A percentile compares a stretch with the other conserved stretches of the same genome.
phyloP scores from a whole-genome alignment of 169 alveolate species.

The Neospora caninum region DNA sequence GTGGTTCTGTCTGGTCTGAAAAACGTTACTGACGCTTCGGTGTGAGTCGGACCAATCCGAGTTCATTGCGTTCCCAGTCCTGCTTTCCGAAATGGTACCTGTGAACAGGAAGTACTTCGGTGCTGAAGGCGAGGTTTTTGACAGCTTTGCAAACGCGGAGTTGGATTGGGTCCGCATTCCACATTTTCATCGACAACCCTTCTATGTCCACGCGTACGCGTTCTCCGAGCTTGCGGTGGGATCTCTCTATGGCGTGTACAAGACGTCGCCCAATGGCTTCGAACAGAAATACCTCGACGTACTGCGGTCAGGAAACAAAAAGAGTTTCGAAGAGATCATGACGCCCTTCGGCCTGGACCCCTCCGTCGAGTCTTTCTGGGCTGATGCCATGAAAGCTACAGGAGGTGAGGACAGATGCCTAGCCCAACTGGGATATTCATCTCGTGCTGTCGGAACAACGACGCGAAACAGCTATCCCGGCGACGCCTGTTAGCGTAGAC shows the following conservation, averaged over 20 bases:
- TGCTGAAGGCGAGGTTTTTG: slow-evolving; percentile 24
- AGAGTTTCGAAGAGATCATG: neutral
- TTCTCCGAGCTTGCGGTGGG: slow-evolving; percentile 36
- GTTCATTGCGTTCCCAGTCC: too few relatives aligned
- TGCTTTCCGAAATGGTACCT: too few relatives aligned
- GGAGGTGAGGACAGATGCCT: neutral
- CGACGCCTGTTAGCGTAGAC: too few relatives aligned
- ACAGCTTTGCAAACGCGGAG: neutral
- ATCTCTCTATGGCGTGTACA: slow-evolving; percentile 3
- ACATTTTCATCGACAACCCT: neutral
- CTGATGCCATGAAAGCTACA: neutral
- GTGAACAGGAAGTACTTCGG: slow-evolving; percentile 30
- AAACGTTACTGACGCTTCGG: too few relatives aligned
- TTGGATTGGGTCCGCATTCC: neutral
- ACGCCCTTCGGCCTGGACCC: slow-evolving; percentile 43
- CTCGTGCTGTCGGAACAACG: too few relatives aligned
- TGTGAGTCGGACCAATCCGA: too few relatives aligned
- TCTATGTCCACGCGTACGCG: slow-evolving; percentile 39
- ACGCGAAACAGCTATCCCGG: too few relatives aligned
- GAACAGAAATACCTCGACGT: slow-evolving; percentile 7
- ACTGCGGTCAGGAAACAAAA: neutral
- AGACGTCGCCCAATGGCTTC: neutral
- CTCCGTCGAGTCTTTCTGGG: neutral
- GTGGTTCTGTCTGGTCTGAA: too few relatives aligned
- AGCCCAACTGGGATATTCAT: too few relatives aligned